phyloP scores from a whole-genome alignment of 768 basidiomycete genomes.

The Kwoniella sp. region DNA sequence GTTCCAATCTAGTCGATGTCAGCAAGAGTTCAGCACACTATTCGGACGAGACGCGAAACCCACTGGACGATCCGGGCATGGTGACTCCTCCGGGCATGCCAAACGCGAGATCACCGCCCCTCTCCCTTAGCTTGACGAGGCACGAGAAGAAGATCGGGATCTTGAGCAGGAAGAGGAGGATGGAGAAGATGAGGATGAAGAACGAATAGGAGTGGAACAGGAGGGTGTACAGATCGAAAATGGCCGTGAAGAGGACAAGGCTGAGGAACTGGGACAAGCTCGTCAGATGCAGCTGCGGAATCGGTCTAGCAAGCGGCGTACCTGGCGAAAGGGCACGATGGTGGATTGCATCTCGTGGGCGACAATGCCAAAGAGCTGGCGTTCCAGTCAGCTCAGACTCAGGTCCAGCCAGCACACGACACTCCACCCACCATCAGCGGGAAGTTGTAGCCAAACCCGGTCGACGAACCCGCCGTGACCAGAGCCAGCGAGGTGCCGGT shows the following conservation, averaged over 20 bases:
- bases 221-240: constrained; percentile 36
- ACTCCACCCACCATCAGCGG: constrained; percentile 30
- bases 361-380: constrained; percentile 39
- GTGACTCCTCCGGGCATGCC: constrained; percentile 1
- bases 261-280: constrained; percentile 26
- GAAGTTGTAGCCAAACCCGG: constrained; percentile 35
- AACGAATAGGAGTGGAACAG: constrained; percentile 19
- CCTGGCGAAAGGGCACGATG: constrained; percentile 23
- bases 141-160: constrained; percentile 33
- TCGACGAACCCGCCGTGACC: constrained; percentile 15
- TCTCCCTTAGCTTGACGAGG: constrained; percentile 15
- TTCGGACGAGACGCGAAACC: too few species aligned
- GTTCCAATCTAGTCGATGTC: constrained; percentile 37
- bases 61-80: too few species aligned
- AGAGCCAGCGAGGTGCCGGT: constrained; percentile 28
- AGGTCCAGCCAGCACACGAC: not conserved
- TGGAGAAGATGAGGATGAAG: constrained; percentile 22
- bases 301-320: too few species aligned
- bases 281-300: too few species aligned
- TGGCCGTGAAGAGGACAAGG: constrained; percentile 23
- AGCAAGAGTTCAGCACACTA: too few species aligned
- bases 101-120: constrained; percentile 29
- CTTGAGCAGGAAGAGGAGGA: constrained; percentile 29
- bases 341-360: constrained; percentile 32
- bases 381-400: not conserved